Evolutionary conservation across 176 grass and related monocot genomes (phyloP), one percentile per base, ranked within the genome.

Genomic region (Guadua angustifolia): DNA sequence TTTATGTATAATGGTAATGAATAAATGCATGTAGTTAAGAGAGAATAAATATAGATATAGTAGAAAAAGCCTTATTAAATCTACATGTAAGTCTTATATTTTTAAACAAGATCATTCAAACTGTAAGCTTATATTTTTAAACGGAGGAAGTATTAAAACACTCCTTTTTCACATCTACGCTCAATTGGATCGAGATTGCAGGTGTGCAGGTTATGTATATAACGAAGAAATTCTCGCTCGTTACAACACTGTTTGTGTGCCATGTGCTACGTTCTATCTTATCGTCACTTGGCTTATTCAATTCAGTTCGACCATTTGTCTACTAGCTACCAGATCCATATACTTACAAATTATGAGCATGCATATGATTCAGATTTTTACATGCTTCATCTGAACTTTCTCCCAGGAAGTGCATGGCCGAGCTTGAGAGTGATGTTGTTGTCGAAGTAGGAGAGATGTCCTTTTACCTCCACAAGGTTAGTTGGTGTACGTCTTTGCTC

Each of bases 401-500:
- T 35, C 14, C 66, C 92, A 94, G 92, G 92, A 91, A 71, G 75
- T 79, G 81, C 64, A 87, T 78, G 72, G 87, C 80, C 17, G 92
- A 94, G 73, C 92, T 94, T 19, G 86, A 86, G 40, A 94, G 92
- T 58, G 92, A 94, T 71, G 77, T 94, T 39, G 67, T 91, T 2
- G 59, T 94, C 4, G 84, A 94, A 87, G 89, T 94, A 4, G 92
- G 89, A 74, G 86, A 94, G 39, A 87, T 89, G 84, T 91, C 92
- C 8, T 94, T 94, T 38, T 77, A 89, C 42, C 92, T 94, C 67
- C 92, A 94, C 82, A 94, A 94, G 86, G 92, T 94, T 9, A 74
- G 84, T 16, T 26, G 38, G 16, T 40, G 6, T 16, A 10, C 2
- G 46, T 61, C 35, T 58, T 57, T 9, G 43, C 17, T 46, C 64